A percentile compares a stretch with the other conserved stretches of the same genome.
Evolutionary conservation across 2,329 filamentous ascomycete genomes (phyloP).

Genomic region (Neobulgaria alba): DNA sequence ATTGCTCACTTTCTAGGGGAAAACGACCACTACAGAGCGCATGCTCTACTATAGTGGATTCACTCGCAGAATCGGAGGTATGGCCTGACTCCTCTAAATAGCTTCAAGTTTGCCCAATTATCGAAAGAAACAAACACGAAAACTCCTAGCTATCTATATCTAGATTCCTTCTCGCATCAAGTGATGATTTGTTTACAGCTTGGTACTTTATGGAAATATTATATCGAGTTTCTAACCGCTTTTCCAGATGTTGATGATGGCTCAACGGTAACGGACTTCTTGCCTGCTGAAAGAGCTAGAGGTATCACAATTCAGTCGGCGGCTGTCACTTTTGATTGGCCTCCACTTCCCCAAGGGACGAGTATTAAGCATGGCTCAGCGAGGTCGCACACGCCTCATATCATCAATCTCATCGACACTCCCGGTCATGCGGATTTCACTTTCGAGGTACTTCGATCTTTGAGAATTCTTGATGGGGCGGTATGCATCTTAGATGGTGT

Average conservation of each 20-base stretch:
- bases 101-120: no score
- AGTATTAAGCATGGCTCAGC: slow-evolving; percentile 24
- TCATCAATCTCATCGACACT: slow-evolving; percentile 89
- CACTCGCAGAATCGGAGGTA: slow-evolving; percentile 72
- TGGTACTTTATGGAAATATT: no score
- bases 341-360: slow-evolving; percentile 38
- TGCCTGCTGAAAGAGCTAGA: slow-evolving; percentile 82
- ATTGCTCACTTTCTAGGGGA: slow-evolving; percentile 47
- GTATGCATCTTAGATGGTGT: slow-evolving; percentile 92
- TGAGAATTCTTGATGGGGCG: slow-evolving; percentile 80
- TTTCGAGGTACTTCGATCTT: slow-evolving; percentile 87
- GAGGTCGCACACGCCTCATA: slow-evolving; percentile 51
- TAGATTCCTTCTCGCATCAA: no score
- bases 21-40: slow-evolving; percentile 96
- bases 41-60: slow-evolving; percentile 97
- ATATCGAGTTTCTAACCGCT: slow-evolving; percentile 2
- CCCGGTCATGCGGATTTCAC: slow-evolving; percentile 96
- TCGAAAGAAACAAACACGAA: no score
- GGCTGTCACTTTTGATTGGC: slow-evolving; percentile 93
- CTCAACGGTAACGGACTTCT: slow-evolving; percentile 93
- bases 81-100: slow-evolving; percentile 5
- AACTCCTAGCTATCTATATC: no score
- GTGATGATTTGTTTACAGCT: no score
- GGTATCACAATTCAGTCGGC: slow-evolving; percentile 98
- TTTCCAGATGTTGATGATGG: slow-evolving; percentile 79